Base-by-base conservation (phyloP, 495 filamentous ascomycete species). In the Bombardia bombarda region DNA sequence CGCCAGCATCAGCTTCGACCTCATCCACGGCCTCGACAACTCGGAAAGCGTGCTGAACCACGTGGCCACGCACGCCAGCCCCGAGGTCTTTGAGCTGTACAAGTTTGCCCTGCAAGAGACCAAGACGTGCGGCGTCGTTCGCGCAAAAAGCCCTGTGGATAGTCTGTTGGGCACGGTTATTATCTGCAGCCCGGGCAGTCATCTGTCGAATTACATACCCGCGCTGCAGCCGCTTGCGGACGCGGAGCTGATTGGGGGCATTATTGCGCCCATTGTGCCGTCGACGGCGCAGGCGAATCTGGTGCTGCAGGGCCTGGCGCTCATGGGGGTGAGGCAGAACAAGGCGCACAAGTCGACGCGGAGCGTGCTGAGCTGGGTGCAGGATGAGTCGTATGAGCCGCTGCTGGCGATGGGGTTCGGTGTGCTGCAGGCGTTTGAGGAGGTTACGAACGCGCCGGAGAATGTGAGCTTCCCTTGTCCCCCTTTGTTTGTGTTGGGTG, bases 41-140 rank as follows among this genome's bases (percentile, higher is more conserved):
- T 73, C 83, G n/a, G 79, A 81, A 6, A 70, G 75, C 19, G 81
- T 90, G 23, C 68, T 92, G 12, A 78, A 82, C 39, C 86, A 90
- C 53, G 77, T 93, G 40, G 77, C 77, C 32, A 80, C 81, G 1
- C 79, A 82, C 57, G 79, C 85, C 12, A 73, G 79, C n/a, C 83
- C 86, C 44, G 88, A 87, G 19, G 79, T 90, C n/a, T 72, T 82
- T 9, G 86, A 89, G 45, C 78, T 93, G 16, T 95, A 95, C 62
- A 75, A 79, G 23, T 69, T 85, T 24, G 88, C 88, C 3, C 69
- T 95, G 2, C 69, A 78, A 23, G 86, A 89, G 36, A 72, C 76
- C 16, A 77, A 79, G 32, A 69, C 76, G 16, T 90, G 86, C 50
- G 86, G 86, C 32, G 81, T 95, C 42, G 87, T 95, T 44, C 75